These are phyloP conservation scores for Monosporozyma unispora DNA, from an alignment of 805 yeast species.

Conservation along the genomic window DNA sequence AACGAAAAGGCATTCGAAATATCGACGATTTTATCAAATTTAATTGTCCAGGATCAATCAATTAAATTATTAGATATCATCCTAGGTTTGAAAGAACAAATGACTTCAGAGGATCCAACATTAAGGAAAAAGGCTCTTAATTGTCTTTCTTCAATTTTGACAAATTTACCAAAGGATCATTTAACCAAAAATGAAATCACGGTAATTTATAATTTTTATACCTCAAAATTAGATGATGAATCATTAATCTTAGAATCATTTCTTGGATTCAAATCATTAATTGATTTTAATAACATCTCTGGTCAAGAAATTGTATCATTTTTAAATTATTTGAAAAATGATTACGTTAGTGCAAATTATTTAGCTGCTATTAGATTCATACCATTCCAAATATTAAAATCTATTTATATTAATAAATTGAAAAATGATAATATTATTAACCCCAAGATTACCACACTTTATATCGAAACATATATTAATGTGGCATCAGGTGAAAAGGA, in stretches of 20 bases:
- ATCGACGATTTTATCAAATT: constrained; percentile 25
- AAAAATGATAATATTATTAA: constrained; percentile 13
- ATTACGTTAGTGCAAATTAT: constrained; percentile 48
- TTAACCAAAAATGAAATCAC: constrained; percentile 34
- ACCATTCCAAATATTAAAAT: constrained; percentile 44
- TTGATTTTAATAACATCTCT: constrained; percentile 43
- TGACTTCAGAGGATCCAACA: constrained; percentile 50
- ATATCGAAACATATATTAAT: constrained; percentile 46
- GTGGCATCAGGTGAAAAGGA: constrained; percentile 87
- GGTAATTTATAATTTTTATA: constrained; percentile 42
- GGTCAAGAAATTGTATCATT: constrained; percentile 31
- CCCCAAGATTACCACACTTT: constrained; percentile 13
- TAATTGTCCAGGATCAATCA: constrained; percentile 15
- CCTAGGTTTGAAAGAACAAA: constrained; percentile 47
- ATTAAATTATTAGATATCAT: constrained; percentile 44
- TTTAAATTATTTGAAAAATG: constrained; percentile 29
- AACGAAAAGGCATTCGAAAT: constrained; percentile 24
- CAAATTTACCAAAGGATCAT: constrained; percentile 20
- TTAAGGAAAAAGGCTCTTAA: constrained; percentile 42
- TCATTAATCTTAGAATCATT: constrained; percentile 44
- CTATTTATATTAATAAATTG: constrained; percentile 27
- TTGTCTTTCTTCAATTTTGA: constrained; percentile 36
- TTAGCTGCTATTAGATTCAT: constrained; percentile 54
- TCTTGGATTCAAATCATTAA: constrained; percentile 44
- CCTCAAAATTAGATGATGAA: constrained; percentile 60